Evolutionary conservation across 164 flowering plant genomes (phyloP), one percentile per base, ranked within the genome.

Genomic region (Cinnamomum chago): DNA sequence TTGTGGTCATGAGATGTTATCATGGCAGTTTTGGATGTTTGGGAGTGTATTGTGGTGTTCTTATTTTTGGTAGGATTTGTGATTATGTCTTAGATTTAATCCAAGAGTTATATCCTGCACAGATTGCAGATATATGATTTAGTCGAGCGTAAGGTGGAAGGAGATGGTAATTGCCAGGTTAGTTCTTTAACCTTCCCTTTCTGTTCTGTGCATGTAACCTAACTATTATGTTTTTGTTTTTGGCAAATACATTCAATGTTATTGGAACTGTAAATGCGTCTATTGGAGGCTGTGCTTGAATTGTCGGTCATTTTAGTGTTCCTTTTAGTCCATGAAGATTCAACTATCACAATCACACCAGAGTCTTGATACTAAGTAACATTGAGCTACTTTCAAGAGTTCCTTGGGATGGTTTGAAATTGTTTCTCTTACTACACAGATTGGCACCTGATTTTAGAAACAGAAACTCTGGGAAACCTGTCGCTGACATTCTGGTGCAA

Each of bases 91-190:
- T 40, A 18, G 9, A 35, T n/a, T 17, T 68, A 62, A 66, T 65
- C 60, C 24, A 65, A 40, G 28, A 22, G 6, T 40, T 76, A 58
- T 17, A 55, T 67, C 55, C 73, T 78, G 67, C 35, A 50, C 79
- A 94, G 98, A 79, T 78, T 94, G 84, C 87, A 88, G 80, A 65
- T 94, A 55, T 94, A 94, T 82, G 94, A 90, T 79, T 73, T 94
- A 78, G 84, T 88, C 72, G 98, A 94, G 82, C 88, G 79, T 25
- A 90, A 86, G 82, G 84, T 94, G 67, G 86, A 86, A 79, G 97
- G 98, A 75, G 98, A 92, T 84, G 97, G 98, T 62, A 94, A 92
- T 76, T 94, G 97, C 78, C 98, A 93, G 94, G 98, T 93, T 77
- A 68, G 89, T 73, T 65, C 14, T 51, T 58, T 14, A 35, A 18